Percentiles rank a stretch among this genome's conserved stretches.
phyloP scores from a whole-genome alignment of 345 rosid genomes.

The Populus euphratica region DNA sequence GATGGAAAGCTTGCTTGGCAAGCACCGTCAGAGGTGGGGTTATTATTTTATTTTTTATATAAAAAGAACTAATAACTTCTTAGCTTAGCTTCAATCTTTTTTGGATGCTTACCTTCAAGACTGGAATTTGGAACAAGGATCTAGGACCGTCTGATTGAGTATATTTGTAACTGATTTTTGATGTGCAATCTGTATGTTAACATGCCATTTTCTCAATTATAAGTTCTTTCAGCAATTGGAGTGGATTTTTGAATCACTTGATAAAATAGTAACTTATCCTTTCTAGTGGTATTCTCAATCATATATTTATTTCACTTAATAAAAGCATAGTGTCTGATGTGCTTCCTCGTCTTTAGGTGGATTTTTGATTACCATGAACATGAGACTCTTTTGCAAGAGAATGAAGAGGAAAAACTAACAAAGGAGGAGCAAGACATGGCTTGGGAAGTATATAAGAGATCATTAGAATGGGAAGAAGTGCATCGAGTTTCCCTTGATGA shows the following conservation, averaged over 20 bases:
- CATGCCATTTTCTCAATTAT: neutral
- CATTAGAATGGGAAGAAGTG: constrained; percentile 91
- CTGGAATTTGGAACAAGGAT: neutral
- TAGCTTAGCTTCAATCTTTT: neutral
- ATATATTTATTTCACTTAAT: neutral
- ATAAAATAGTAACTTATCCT: neutral
- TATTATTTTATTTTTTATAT: neutral
- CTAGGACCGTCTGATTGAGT: neutral
- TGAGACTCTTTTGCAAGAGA: constrained; percentile 96
- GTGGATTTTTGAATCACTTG: neutral
- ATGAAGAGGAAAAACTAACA: constrained; percentile 91
- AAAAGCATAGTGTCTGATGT: neutral
- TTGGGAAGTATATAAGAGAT: constrained; percentile 82
- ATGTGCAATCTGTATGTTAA: neutral
- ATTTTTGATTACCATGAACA: constrained; percentile 90
- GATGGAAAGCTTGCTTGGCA: constrained; percentile 76
- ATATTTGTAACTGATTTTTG: neutral
- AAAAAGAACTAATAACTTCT: neutral
- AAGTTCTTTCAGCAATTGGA: neutral
- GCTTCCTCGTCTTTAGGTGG: constrained; percentile 54
- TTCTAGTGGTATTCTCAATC: neutral
- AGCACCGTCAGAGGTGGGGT: constrained; percentile 70
- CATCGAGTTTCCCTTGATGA: constrained; percentile 64
- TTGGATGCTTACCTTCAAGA: neutral
- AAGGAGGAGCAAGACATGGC: constrained; percentile 99